A percentile compares a stretch with the other conserved stretches of the same genome.
Evolutionary conservation across 2,329 filamentous ascomycete genomes (phyloP).

Genomic region (Fusarium euwallaceae): DNA sequence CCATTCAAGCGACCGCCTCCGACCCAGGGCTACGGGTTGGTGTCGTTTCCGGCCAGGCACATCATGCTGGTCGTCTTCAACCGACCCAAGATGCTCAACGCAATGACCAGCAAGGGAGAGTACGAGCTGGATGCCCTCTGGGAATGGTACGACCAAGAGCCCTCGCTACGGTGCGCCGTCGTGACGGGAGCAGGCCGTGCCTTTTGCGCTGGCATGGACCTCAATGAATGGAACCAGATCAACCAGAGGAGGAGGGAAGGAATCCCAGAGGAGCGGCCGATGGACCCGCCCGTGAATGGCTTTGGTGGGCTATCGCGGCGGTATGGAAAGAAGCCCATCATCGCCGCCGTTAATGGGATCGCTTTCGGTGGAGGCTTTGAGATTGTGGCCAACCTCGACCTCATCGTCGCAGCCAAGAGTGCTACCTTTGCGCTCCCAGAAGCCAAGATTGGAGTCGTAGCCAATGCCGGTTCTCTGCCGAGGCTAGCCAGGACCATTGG

Average conservation of each 20-base stretch:
- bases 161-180: conserved; percentile 71
- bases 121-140: conserved; percentile 61
- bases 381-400: conserved; percentile 79
- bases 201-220: conserved; percentile 77
- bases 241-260: conserved; percentile 40
- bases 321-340: conserved; percentile 78
- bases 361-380: conserved; percentile 84
- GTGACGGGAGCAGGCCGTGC: conserved; percentile 73
- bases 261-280: conserved; percentile 39
- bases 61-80: conserved; percentile 46
- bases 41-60: conserved; percentile 43
- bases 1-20: conserved; percentile 38
- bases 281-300: conserved; percentile 55
- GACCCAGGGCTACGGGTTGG: conserved; percentile 34
- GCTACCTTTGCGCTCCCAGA: conserved; percentile 79
- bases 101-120: conserved; percentile 43
- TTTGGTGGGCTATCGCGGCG: conserved; percentile 77
- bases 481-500: conserved; percentile 76
- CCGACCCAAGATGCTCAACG: conserved; percentile 40
- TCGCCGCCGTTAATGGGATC: conserved; percentile 82
- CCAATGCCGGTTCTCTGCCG: conserved; percentile 78
- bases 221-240: conserved; percentile 59
- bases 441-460: conserved; percentile 77
- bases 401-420: conserved; percentile 71
- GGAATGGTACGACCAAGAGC: conserved; percentile 74